Percentiles rank a stretch among this genome's conserved stretches.
These are phyloP conservation scores for Neurospora tetraspora DNA, from an alignment of 495 filamentous ascomycete genomes.

Conservation along the genomic window DNA sequence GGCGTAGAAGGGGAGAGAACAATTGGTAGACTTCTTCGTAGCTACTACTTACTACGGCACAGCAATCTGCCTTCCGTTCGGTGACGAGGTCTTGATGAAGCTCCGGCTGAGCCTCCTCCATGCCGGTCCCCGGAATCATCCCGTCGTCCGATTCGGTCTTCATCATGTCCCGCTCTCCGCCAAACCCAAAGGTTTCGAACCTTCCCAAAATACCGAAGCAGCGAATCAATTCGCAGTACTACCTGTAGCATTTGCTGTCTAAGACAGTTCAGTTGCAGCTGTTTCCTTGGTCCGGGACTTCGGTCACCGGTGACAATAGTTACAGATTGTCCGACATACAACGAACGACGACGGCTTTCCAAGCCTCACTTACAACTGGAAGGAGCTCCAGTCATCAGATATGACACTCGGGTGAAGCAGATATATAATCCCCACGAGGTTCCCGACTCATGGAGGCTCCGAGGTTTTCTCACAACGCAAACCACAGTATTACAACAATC, in stretches of 20 bases:
- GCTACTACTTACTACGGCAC: not conserved
- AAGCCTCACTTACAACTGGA: not conserved
- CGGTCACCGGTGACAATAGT: not conserved
- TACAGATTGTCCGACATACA: not conserved
- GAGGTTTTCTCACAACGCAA: not conserved
- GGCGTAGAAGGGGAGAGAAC: not conserved
- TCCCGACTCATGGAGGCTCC: not conserved
- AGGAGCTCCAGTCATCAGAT: not conserved
- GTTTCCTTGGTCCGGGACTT: not conserved
- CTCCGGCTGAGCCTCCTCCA: not conserved
- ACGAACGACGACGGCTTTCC: not conserved
- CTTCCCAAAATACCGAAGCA: not conserved
- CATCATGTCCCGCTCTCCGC: not conserved
- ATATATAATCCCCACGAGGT: not conserved
- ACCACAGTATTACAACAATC: not conserved
- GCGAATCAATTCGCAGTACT: not conserved
- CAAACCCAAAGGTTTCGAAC: not conserved
- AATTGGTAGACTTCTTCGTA: not conserved
- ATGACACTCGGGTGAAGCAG: not conserved
- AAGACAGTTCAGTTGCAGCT: not conserved
- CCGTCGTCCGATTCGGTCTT: not conserved
- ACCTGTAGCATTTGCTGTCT: not conserved
- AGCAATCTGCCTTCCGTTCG: not conserved
- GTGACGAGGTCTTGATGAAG: not conserved
- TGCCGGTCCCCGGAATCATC: not conserved